Conservation (phyloP, 352 stramenopile species). For the Pythium aquatile region DNA sequence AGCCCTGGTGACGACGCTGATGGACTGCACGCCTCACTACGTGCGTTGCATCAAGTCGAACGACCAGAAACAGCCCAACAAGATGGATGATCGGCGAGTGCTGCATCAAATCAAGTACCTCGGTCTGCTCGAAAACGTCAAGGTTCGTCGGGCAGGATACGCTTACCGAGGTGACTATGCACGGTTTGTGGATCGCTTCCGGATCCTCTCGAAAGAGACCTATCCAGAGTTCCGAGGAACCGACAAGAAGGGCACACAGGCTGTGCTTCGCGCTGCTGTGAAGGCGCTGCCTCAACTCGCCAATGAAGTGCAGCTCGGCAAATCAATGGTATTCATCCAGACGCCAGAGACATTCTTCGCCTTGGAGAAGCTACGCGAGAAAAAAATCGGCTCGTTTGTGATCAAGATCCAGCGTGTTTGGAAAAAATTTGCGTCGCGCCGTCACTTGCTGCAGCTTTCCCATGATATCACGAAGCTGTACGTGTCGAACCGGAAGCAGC, state of each 20-base stretch:
- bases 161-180: slow-evolving; percentile 86
- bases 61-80: slow-evolving; percentile 84
- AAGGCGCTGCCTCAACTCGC: slow-evolving; percentile 73
- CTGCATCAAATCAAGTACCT: slow-evolving; percentile 89
- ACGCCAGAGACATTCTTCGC: slow-evolving; percentile 89
- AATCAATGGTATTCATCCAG: slow-evolving; percentile 91
- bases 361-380: slow-evolving; percentile 85
- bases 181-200: slow-evolving; percentile 85
- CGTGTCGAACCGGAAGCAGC: slow-evolving; percentile 71
- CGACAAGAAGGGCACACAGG: slow-evolving; percentile 84
- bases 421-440: slow-evolving; percentile 75
- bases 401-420: slow-evolving; percentile 82
- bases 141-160: slow-evolving; percentile 81
- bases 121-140: slow-evolving; percentile 87
- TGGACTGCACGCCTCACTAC: slow-evolving; percentile 91
- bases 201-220: slow-evolving; percentile 76
- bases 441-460: slow-evolving; percentile 80
- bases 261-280: slow-evolving; percentile 74
- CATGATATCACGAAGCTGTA: slow-evolving; percentile 89
- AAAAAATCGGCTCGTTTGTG: slow-evolving; percentile 73
- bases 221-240: slow-evolving; percentile 77
- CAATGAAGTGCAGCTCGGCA: slow-evolving; percentile 83
- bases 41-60: slow-evolving; percentile 93
- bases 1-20: slow-evolving; percentile 82
- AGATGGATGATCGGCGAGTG: slow-evolving; percentile 84